Base-by-base conservation (phyloP, 2,329 filamentous ascomycete genomes). In the Cytospora piceicola region DNA sequence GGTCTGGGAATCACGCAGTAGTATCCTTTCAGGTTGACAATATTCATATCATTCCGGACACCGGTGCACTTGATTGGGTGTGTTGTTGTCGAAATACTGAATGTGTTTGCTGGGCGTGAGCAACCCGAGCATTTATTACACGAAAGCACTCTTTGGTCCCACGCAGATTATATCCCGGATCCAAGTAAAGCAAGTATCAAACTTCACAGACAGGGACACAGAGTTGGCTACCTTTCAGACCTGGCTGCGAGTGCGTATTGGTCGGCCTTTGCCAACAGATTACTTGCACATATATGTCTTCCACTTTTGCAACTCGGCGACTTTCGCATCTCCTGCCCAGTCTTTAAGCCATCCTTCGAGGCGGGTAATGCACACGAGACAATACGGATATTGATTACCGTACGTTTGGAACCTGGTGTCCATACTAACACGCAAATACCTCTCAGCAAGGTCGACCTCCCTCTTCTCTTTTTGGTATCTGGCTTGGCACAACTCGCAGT, bases 311-410 rank as follows among this genome's bases (percentile, higher is more conserved):
- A 62, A 29, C n/a, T 56, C 39, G n/a, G 36, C 49, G n/a, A 54
- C 58, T 55, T 65, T 67, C 17, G 22, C 58, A 11, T 32, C 11
- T 30, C 62, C 62, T 7, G 63, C 63, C 66, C 66, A 67, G 15
- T 67, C 63, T 14, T 5, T 20, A 7, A 64, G 49, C 66, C 66
- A 65, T 2, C 22, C 32, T 14, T 65, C 62, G 2, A 67, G 63
- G 17, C 53, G 56, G 15, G 36, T 56, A 36, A 62, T 57, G 49
- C 36, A 20, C 58, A 36, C 8, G 51, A 56, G 11, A 57, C 24
- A 56, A 24, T 36, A 2, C 34, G 11, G 34, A 15, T 54, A 34
- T 6, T 29, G 30, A 4, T 24, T 42, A 11, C 52, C 51, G 56
- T 32, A 39, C 30, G 22, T 55, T 42, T 27, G 52, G 56, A 30